Conservation (phyloP, 768 basidiomycete species). For the Sarcodon sp. region DNA sequence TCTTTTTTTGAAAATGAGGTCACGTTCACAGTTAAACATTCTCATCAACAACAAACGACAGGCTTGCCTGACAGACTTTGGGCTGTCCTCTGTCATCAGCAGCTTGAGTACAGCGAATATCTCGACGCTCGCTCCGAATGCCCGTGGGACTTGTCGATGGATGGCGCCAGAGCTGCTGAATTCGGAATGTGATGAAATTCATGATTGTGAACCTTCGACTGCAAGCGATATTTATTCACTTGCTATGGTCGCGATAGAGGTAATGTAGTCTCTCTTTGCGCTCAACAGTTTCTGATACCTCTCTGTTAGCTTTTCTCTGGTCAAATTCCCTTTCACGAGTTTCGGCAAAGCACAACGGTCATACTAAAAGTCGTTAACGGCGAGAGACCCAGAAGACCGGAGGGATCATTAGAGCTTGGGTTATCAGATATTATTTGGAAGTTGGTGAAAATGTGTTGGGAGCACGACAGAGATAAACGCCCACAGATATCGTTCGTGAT, state of each 20-base stretch:
- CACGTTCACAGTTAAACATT: background rate
- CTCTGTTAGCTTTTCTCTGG: background rate
- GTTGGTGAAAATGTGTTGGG: conserved; percentile 3
- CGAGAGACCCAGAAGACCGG: background rate
- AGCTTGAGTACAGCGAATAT: background rate
- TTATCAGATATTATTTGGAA: conserved; percentile 2
- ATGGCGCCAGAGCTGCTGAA: conserved; percentile 8
- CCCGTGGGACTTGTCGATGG: conserved; percentile 1
- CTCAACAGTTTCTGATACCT: too few species aligned
- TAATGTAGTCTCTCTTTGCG: background rate
- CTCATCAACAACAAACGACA: background rate
- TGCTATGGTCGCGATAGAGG: conserved; percentile 3
- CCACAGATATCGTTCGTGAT: background rate
- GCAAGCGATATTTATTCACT: conserved; percentile 4
- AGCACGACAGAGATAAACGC: background rate
- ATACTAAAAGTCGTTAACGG: background rate
- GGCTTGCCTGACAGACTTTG: conserved; percentile 7
- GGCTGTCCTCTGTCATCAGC: conserved; percentile 6
- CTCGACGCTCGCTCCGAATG: background rate
- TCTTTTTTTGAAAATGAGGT: too few species aligned
- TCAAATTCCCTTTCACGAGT: background rate
- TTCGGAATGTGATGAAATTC: background rate
- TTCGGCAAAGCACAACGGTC: background rate
- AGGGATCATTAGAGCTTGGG: background rate
- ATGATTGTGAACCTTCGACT: background rate